Percentiles rank a stretch among this genome's conserved stretches.
phyloP scores from a whole-genome alignment of 768 basidiomycete genomes.

The Termitomyces sp. region DNA sequence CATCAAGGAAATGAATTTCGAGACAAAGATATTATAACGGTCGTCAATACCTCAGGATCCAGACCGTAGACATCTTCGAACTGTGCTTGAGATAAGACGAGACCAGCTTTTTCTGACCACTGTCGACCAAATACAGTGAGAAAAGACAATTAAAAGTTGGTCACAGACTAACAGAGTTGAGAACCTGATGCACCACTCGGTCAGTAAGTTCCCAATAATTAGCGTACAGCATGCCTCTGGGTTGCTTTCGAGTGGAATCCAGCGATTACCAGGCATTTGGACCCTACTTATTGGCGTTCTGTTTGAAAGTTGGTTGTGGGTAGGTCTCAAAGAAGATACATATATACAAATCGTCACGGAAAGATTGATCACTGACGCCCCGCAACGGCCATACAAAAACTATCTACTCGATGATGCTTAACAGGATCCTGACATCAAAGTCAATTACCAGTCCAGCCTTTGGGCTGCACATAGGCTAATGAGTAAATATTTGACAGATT shows the following conservation, averaged over 20 bases:
- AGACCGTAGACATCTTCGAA: slow-evolving; percentile 75
- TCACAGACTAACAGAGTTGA: slow-evolving; percentile 36
- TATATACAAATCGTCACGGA: slow-evolving; percentile 2
- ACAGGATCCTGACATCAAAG: neutral
- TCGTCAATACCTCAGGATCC: slow-evolving; percentile 49
- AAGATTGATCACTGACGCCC: neutral
- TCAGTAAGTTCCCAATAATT: neutral
- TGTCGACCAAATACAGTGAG: slow-evolving; percentile 18
- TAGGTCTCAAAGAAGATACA: neutral
- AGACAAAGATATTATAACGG: neutral
- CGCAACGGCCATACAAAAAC: neutral
- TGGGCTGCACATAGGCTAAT: slow-evolving; percentile 6
- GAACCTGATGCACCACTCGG: slow-evolving; percentile 27
- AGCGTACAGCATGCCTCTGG: slow-evolving; percentile 30
- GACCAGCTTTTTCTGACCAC: slow-evolving; percentile 71
- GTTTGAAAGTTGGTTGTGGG: neutral
- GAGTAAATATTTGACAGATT: neutral
- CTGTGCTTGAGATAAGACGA: slow-evolving; percentile 39
- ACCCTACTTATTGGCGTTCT: neutral
- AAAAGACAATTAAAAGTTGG: neutral
- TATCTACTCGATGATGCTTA: neutral
- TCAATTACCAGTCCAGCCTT: slow-evolving; percentile 16
- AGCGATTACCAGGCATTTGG: slow-evolving; percentile 26
- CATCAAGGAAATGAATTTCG: neutral
- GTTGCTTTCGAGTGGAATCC: slow-evolving; percentile 82